Conservation (phyloP, 192 early-diverging fungal species). For the Radiomyces spectabilis region DNA sequence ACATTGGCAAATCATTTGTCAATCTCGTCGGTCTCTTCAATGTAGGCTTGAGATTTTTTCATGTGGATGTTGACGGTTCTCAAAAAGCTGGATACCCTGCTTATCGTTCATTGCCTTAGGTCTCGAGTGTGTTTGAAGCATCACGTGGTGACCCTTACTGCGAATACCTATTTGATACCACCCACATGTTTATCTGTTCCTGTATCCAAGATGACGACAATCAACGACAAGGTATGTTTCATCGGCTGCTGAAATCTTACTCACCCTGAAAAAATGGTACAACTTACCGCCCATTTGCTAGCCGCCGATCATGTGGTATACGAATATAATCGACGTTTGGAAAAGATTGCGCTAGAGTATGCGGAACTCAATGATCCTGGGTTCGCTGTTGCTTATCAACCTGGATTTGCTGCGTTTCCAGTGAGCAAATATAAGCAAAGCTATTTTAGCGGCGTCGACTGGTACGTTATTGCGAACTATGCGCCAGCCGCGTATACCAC, state of each 20-base stretch:
- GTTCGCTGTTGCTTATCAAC: constrained; percentile 37
- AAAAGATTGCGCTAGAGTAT: constrained; percentile 22
- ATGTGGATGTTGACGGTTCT: not conserved
- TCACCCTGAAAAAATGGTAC: not conserved
- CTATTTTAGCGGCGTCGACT: constrained; percentile 44
- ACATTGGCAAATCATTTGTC: constrained; percentile 40
- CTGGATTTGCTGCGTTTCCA: constrained; percentile 37
- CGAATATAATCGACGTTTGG: constrained; percentile 25
- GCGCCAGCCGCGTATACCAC: no score
- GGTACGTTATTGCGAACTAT: no score
- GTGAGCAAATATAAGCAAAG: constrained; percentile 37
- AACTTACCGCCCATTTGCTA: not conserved
- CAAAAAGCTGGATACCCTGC: not conserved
- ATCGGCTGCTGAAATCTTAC: no score
- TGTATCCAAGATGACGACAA: constrained; percentile 32
- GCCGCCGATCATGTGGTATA: constrained; percentile 21
- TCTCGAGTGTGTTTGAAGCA: constrained; percentile 40
- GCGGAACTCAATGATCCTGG: constrained; percentile 5
- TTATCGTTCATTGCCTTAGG: constrained; percentile 10
- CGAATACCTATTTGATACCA: constrained; percentile 38
- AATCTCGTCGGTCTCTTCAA: constrained; percentile 44
- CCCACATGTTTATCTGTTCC: constrained; percentile 36
- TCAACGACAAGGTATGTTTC: constrained; percentile 30
- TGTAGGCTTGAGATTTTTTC: constrained; percentile 14
- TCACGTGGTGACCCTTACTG: constrained; percentile 43